Conservation (phyloP, 2,329 filamentous ascomycete genomes). For the Capronia epimyces region DNA sequence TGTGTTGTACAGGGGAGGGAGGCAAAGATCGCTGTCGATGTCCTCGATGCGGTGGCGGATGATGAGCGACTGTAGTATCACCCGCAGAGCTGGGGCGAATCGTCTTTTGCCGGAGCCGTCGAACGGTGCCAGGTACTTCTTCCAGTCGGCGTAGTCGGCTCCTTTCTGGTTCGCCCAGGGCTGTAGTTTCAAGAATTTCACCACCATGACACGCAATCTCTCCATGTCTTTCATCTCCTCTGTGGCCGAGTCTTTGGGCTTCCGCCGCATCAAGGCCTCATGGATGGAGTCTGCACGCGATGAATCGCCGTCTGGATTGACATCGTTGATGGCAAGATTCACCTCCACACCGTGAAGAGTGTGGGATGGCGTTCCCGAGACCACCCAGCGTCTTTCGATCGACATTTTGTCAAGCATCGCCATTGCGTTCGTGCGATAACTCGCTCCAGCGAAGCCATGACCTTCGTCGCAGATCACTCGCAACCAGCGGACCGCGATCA, state of each 20-base stretch:
- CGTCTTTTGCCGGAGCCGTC: constrained; percentile 51
- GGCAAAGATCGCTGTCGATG: constrained; percentile 55
- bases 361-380: constrained; percentile 82
- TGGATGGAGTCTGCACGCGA: constrained; percentile 17
- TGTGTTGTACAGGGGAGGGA: constrained; percentile 69
- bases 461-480: constrained; percentile 90
- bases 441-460: constrained; percentile 69
- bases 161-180: constrained; percentile 68
- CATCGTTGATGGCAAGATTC: constrained; percentile 45
- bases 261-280: constrained; percentile 20
- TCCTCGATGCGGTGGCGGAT: constrained; percentile 73
- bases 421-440: constrained; percentile 54
- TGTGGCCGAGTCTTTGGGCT: constrained; percentile 38
- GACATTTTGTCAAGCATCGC: constrained; percentile 50
- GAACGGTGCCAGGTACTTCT: constrained; percentile 63
- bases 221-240: constrained; percentile 61
- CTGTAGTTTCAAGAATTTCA: constrained; percentile 66
- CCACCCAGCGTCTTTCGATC: constrained; percentile 74
- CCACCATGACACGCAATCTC: constrained; percentile 59
- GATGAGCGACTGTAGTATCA: constrained; percentile 71
- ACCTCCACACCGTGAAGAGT: constrained; percentile 73
- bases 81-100: constrained; percentile 49
- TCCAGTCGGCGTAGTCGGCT: constrained; percentile 63
- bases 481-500: constrained; percentile 74
- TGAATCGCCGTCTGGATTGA: constrained; percentile 16